Conservation (phyloP, 768 basidiomycete species). For the Ephemerocybe angulata region DNA sequence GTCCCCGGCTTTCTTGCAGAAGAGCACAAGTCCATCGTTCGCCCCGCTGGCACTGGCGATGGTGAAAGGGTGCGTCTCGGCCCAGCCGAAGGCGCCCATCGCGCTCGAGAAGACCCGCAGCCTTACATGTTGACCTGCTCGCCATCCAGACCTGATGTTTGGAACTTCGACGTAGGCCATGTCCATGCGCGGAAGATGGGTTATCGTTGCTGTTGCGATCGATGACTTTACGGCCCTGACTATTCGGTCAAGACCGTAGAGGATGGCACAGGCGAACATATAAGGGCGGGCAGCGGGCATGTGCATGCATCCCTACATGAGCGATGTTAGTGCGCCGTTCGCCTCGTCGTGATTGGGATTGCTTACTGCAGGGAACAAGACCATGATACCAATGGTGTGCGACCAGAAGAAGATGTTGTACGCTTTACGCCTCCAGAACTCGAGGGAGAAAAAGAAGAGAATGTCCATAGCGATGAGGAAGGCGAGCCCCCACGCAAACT, state of each 20-base stretch:
- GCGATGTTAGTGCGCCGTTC: too few relatives aligned
- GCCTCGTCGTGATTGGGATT: too few relatives aligned
- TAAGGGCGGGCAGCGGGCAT: constrained; percentile 48
- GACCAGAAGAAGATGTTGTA: constrained; percentile 65
- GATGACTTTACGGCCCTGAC: constrained; percentile 63
- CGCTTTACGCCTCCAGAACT: constrained; percentile 48
- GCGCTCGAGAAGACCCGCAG: constrained; percentile 55
- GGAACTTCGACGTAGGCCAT: constrained; percentile 64
- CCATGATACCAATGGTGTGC: constrained; percentile 54
- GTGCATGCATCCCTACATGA: constrained; percentile 52
- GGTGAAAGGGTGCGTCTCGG: constrained; percentile 77
- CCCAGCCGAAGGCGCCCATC: constrained; percentile 54
- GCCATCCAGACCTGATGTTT: constrained; percentile 66
- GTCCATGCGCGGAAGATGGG: constrained; percentile 56
- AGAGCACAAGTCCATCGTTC: constrained; percentile 58
- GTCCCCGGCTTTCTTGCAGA: constrained; percentile 61
- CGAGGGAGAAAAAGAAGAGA: constrained; percentile 59
- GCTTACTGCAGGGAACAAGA: constrained; percentile 56
- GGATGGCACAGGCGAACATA: constrained; percentile 42
- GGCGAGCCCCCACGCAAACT: constrained; percentile 48
- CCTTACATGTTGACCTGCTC: constrained; percentile 79
- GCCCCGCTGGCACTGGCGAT: constrained; percentile 58
- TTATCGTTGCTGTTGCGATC: constrained; percentile 54
- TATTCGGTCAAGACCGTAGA: constrained; percentile 60
- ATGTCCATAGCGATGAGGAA: constrained; percentile 49